Evolutionary conservation across 495 filamentous ascomycete genomes (phyloP).

Genomic region (Aspergillus egyptiacus): DNA sequence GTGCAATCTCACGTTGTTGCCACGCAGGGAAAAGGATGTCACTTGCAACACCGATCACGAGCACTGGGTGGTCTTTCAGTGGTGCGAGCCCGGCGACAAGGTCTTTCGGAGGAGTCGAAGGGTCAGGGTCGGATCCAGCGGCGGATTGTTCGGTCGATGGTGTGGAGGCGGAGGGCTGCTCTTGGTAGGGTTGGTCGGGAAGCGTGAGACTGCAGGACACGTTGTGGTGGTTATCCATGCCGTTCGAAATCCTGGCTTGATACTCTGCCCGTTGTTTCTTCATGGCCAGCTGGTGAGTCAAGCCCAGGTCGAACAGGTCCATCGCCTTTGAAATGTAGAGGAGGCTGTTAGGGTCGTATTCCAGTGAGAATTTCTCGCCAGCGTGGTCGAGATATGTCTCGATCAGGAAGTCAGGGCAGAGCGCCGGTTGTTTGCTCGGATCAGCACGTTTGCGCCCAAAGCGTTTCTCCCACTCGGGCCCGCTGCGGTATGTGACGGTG

Average conservation of each 20-base stretch:
- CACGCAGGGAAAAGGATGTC: constrained; percentile 97
- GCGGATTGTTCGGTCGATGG: constrained; percentile 24
- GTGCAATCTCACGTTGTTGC: constrained; percentile 94
- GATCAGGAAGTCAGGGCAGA: constrained; percentile 96
- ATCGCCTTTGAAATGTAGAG: constrained; percentile 98
- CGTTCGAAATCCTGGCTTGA: constrained; percentile 41
- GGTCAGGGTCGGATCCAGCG: background rate
- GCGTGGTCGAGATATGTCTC: constrained; percentile 98
- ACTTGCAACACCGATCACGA: constrained; percentile 91
- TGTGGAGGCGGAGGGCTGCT: constrained; percentile 48
- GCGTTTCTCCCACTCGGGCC: constrained; percentile 95
- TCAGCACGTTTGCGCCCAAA: constrained; percentile 89
- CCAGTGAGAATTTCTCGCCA: constrained; percentile 97
- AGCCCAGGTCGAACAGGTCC: constrained; percentile 93
- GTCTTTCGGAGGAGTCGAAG: constrained; percentile 57
- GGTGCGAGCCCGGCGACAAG: constrained; percentile 67
- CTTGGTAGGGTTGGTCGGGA: constrained; percentile 78
- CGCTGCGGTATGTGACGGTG: constrained; percentile 93
- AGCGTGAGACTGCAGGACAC: constrained; percentile 74
- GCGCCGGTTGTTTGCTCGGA: constrained; percentile 73
- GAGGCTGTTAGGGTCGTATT: constrained; percentile 94
- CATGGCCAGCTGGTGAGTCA: constrained; percentile 53
- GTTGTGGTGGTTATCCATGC: constrained; percentile 26
- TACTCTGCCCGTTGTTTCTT: constrained; percentile 44
- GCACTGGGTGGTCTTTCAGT: constrained; percentile 65